Evolutionary conservation across 2,329 filamentous ascomycete species (phyloP), one percentile per base, ranked within the genome.

Genomic region (Paracamarosporium sp.): DNA sequence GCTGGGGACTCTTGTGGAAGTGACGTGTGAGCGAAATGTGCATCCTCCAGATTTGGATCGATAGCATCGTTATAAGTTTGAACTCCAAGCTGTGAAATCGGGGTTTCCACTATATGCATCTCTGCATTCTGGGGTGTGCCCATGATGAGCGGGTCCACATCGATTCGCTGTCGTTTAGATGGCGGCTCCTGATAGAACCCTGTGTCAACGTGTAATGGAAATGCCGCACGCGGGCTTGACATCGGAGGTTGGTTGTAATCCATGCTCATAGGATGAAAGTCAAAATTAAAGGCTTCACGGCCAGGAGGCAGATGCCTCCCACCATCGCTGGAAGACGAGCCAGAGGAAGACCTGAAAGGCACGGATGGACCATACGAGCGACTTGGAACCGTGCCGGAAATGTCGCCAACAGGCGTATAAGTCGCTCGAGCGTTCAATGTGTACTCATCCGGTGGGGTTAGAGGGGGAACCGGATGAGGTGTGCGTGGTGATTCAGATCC

Each of bases 111-210:
- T 22, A 41, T 12, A 9, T 40, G 31, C 22, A 33, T 33, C 7
- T 35, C 46, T 25, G 30, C 22, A 13, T 31, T 33, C 9, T 25
- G n/a, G 5, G 47, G 36, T n/a, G 33, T 38, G 38, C 20, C 43
- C 35, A 50, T 35, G 9, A 55, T 30, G n/a, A 48, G 35, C 20
- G 59, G 59, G 22, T 61, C 56, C n/a, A 59, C 48, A 12, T 61
- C 59, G 22, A 61, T 54, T 11, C 52, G 47, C 17, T 55, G 59
- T 53, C 59, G 55, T 38, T 61, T 61, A 3, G 38, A 4, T 13
- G 55, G 51, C 24, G 52, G 38, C 13, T 56, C 58, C n/a, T 43
- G 48, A 27, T 50, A 36, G 33, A 36, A 35, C 12, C 38, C 30
- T 27, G 28, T 30, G 3, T 41, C 43, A 4, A 33, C 13, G 1